Evolutionary conservation across 768 basidiomycete genomes (phyloP), one percentile per base, ranked within the genome.

Genomic region (Boletus subparvulus): DNA sequence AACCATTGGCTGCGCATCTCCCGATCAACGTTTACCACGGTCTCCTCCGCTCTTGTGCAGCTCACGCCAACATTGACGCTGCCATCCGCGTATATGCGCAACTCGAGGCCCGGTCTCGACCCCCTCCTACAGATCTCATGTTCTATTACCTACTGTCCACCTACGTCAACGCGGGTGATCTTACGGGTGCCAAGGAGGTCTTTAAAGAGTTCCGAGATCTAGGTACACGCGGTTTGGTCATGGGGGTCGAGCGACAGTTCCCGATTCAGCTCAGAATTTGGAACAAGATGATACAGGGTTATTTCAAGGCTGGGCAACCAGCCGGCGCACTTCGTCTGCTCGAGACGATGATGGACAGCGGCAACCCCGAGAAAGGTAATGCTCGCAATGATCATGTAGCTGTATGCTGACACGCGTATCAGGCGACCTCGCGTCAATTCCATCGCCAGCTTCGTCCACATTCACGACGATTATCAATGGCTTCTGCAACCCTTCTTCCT

Each of bases 221-320:
- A 5, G 74, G 76, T 24, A 60, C 71, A 12, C 65, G 67, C 0
- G 79, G 77, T 9, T 69, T 65, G 9, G 50, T 68, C 16, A 49
- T 51, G 6, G 51, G 52, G 43, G 65, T 69, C 53, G 70, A 57
- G 11, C 49, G 59, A 26, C 45, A 55, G 47, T 56, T 51, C 32
- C 66, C 70, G 32, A 71, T 73, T 21, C 78, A 80, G 49, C 72
- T 87, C 44, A 67, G 75, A 39, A 74, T 86, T 3, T 93, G 84
- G 83, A 89, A 90, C 61, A 76, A 80, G 63, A 91, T 92, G 86
- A 83, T 94, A 36, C 78, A 84, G 47, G 80, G 85, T 0, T 87
- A 90, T 69, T 87, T 94, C 76, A 78, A 75, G 39, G 80, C 76
- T 39, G 84, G 84, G 1, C 72, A 83, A 49, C 79, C 87, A 0